phyloP scores from a whole-genome alignment of 192 early-diverging fungal species.

The Umbelopsis sp. region DNA sequence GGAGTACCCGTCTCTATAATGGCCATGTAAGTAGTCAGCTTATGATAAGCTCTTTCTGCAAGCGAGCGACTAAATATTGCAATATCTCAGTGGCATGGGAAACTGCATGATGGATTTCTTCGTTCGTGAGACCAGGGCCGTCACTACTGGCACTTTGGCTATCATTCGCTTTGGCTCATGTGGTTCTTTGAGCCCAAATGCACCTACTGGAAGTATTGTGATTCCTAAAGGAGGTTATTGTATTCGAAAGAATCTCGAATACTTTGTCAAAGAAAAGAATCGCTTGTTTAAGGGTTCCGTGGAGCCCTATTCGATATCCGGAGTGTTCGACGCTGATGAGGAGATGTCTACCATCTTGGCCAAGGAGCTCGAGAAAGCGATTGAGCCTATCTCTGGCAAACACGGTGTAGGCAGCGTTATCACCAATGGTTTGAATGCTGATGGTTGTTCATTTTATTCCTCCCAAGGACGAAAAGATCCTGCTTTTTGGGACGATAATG shows the following conservation, averaged over 20 bases:
- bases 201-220: constrained; percentile 64
- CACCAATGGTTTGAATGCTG: constrained; percentile 68
- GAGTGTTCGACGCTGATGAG: constrained; percentile 60
- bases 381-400: constrained; percentile 33
- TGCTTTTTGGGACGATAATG: constrained; percentile 81
- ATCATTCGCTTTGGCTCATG: constrained; percentile 90
- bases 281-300: constrained; percentile 16
- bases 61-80: background rate
- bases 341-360: constrained; percentile 50
- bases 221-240: constrained; percentile 62
- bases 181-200: constrained; percentile 63
- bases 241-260: constrained; percentile 67
- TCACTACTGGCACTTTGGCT: constrained; percentile 72
- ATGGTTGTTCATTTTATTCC: constrained; percentile 85
- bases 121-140: constrained; percentile 82
- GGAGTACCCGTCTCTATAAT: constrained; percentile 78
- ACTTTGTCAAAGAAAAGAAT: constrained; percentile 54
- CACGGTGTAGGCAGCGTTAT: constrained; percentile 28
- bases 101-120: constrained; percentile 91
- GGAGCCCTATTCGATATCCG: constrained; percentile 71
- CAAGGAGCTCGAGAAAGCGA: constrained; percentile 28
- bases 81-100: constrained; percentile 59
- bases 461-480: constrained; percentile 76
- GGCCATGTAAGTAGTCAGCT: constrained; percentile 61
- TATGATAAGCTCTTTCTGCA: background rate